These are phyloP conservation scores for Capsella rubella DNA, from an alignment of 441 rosid species.

Conservation along the genomic window DNA sequence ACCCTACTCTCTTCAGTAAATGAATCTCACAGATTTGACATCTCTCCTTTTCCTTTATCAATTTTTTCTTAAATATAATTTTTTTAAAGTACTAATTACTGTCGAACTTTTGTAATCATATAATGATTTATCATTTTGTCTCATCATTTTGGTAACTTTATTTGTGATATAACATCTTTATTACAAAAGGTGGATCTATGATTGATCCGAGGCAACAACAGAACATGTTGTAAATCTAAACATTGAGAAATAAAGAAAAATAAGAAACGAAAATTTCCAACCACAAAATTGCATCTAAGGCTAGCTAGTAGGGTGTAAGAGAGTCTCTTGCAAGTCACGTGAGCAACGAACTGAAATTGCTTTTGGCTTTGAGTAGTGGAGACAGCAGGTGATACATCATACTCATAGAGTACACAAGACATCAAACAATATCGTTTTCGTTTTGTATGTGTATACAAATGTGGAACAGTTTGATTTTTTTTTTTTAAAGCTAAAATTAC, in stretches of 20 bases:
- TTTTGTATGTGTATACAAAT: background rate
- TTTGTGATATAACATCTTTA: background rate
- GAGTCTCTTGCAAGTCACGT: constrained; percentile 40
- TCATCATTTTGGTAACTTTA: background rate
- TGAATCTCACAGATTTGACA: constrained; percentile 33
- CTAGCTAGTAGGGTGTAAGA: constrained; percentile 20
- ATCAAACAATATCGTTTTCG: background rate
- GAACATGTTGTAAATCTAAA: background rate
- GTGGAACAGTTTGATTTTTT: background rate
- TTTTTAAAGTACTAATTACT: constrained; percentile 23
- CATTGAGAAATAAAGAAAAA: background rate
- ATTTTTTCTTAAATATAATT: background rate
- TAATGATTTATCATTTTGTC: constrained; percentile 20
- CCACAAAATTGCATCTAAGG: background rate
- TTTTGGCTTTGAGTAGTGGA: constrained; percentile 28
- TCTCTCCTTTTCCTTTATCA: constrained; percentile 7
- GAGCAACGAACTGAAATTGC: constrained; percentile 16
- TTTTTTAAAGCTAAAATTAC: too few species aligned
- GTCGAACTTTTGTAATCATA: constrained; percentile 31
- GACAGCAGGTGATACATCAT: constrained; percentile 14
- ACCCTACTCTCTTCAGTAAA: constrained; percentile 28
- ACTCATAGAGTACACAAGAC: constrained; percentile 3
- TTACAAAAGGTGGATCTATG: background rate
- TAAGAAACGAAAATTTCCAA: background rate
- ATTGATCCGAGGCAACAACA: constrained; percentile 21